These are phyloP conservation scores for Paecilomyces variotii DNA, from an alignment of 2,329 filamentous ascomycete genomes.

Conservation along the genomic window DNA sequence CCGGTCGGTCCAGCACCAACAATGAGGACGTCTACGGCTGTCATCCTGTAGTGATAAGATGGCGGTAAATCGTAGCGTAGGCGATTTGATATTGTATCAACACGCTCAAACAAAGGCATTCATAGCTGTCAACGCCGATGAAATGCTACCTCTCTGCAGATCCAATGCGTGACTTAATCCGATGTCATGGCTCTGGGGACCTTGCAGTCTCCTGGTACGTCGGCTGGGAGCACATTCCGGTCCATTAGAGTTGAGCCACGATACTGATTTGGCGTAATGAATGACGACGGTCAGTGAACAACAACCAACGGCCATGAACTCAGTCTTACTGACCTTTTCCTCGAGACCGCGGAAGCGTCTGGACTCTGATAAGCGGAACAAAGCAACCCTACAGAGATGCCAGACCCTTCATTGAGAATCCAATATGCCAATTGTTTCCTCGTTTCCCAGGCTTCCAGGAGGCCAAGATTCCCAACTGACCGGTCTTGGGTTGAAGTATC, in stretches of 20 bases:
- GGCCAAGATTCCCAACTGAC: too few relatives aligned
- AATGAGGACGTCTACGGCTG: conserved; percentile 29
- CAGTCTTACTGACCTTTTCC: neutral
- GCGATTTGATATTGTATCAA: neutral
- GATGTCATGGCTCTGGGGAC: neutral
- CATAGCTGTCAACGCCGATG: too few relatives aligned
- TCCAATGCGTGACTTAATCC: neutral
- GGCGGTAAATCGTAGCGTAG: neutral
- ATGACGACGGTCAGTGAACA: neutral
- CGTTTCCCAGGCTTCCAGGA: too few relatives aligned
- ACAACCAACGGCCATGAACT: neutral
- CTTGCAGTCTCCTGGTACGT: neutral
- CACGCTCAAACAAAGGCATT: neutral
- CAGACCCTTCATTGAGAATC: too few relatives aligned
- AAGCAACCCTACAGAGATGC: too few relatives aligned
- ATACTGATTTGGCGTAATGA: neutral
- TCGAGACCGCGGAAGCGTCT: neutral
- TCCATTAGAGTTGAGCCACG: neutral
- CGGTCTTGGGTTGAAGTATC: too few relatives aligned
- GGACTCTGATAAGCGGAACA: neutral
- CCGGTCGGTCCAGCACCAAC: conserved; percentile 41
- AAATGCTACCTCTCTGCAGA: neutral
- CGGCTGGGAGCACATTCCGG: neutral
- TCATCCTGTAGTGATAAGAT: neutral
- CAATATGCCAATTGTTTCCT: too few relatives aligned